Conservation (phyloP, 345 rosid species). For the Dovyalis caffra region DNA sequence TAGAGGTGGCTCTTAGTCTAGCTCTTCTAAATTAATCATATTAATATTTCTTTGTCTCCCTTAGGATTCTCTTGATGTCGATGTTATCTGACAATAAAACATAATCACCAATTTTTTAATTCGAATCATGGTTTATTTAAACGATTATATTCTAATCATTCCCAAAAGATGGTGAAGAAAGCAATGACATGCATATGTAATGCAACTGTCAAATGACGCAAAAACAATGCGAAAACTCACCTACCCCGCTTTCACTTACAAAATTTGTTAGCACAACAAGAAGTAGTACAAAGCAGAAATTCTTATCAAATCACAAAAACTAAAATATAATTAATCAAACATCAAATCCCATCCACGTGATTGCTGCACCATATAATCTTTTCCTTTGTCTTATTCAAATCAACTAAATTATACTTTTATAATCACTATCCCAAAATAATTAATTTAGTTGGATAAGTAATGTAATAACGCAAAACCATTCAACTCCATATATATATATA, state of each 20-base stretch:
- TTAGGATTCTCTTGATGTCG: constrained; percentile 26
- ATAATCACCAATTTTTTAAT: neutral
- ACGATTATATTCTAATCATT: constrained; percentile 9
- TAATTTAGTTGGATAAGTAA: too few species aligned
- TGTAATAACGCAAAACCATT: too few species aligned
- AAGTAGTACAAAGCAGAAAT: too few species aligned
- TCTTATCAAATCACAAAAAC: neutral
- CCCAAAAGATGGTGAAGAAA: constrained; percentile 37
- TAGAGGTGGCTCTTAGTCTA: neutral
- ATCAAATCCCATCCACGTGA: constrained; percentile 26
- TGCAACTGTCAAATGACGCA: constrained; percentile 18
- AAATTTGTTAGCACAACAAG: neutral
- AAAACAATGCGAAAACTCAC: constrained; percentile 20
- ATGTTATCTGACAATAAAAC: constrained; percentile 7
- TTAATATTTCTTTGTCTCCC: neutral
- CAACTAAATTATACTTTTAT: neutral
- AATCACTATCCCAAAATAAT: too few species aligned
- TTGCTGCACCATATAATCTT: constrained; percentile 7
- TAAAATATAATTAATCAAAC: neutral
- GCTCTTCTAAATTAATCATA: neutral
- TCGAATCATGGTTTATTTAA: neutral
- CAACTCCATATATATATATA: too few species aligned
- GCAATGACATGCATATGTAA: constrained; percentile 24
- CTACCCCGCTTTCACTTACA: neutral
- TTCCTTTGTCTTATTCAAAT: neutral